Conservation (phyloP, 1,139 yeast species). For the Magnusiomyces fungicola region DNA sequence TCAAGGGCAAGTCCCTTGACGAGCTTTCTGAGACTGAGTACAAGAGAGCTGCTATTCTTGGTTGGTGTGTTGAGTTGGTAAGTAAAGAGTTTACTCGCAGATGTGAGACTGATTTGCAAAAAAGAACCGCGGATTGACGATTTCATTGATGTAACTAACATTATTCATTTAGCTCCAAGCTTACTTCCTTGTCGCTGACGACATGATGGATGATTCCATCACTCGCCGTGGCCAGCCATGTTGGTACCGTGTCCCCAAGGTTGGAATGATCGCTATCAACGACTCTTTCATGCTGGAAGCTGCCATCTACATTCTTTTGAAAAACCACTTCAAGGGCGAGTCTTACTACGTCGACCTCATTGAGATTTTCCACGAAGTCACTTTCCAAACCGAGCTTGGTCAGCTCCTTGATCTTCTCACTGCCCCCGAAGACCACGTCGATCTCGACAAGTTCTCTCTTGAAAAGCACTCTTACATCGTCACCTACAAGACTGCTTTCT, state of each 20-base stretch:
- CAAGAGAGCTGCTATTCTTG: slow-evolving; percentile 78
- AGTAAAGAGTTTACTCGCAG: not conserved
- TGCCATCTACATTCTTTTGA: slow-evolving; percentile 81
- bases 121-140: too few relatives aligned
- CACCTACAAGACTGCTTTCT: slow-evolving; percentile 93
- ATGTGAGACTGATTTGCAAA: too few relatives aligned
- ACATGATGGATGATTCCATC: slow-evolving; percentile 95
- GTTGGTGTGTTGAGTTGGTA: slow-evolving; percentile 86
- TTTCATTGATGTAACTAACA: not conserved
- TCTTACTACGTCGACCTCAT: slow-evolving; percentile 80
- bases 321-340: slow-evolving; percentile 79
- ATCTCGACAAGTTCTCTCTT: slow-evolving; percentile 76
- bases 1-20: slow-evolving; percentile 54
- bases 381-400: slow-evolving; percentile 96
- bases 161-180: slow-evolving; percentile 64
- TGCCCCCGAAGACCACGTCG: slow-evolving; percentile 93
- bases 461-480: slow-evolving; percentile 93
- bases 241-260: slow-evolving; percentile 80
- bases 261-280: slow-evolving; percentile 90
- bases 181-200: slow-evolving; percentile 94
- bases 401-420: slow-evolving; percentile 92
- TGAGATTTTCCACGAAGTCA: slow-evolving; percentile 77
- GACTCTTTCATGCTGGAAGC: slow-evolving; percentile 97
- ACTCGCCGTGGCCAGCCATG: slow-evolving; percentile 99
- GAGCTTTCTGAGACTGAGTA: slow-evolving; percentile 64